Percentiles rank a stretch among this genome's conserved stretches.
phyloP scores from a whole-genome alignment of 345 rosid genomes.

The Rubroshorea leprosula region DNA sequence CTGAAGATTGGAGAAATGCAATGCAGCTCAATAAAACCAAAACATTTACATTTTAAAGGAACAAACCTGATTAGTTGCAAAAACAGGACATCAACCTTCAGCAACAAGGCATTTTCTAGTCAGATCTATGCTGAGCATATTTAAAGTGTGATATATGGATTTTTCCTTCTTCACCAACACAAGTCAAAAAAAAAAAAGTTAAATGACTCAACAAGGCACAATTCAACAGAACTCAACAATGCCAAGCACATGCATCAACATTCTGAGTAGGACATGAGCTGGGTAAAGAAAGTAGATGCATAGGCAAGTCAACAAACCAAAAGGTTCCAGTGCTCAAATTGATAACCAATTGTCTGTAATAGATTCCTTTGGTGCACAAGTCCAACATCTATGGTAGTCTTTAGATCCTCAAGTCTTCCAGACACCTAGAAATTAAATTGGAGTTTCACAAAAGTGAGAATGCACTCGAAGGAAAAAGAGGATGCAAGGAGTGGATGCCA shows the following conservation, averaged over 20 bases:
- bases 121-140: slow-evolving; percentile 65
- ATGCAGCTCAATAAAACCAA: slow-evolving; percentile 3
- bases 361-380: slow-evolving; percentile 40
- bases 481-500: neutral
- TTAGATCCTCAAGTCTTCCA: slow-evolving; percentile 49
- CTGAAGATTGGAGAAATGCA: slow-evolving; percentile 7
- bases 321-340: slow-evolving; percentile 52
- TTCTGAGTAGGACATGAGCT: neutral
- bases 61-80: slow-evolving; percentile 50
- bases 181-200: slow-evolving; percentile 14
- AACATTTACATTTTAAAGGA: neutral
- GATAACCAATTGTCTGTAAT: slow-evolving; percentile 45
- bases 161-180: slow-evolving; percentile 58
- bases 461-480: slow-evolving; percentile 4
- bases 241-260: too few relatives aligned
- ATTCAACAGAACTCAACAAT: too few relatives aligned
- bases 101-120: slow-evolving; percentile 64
- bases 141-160: slow-evolving; percentile 45
- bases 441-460: too few relatives aligned
- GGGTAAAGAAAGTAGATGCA: neutral
- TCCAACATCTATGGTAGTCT: slow-evolving; percentile 54
- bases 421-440: slow-evolving; percentile 39
- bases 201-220: slow-evolving; percentile 4
- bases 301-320: slow-evolving; percentile 37
- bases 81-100: slow-evolving; percentile 73